phyloP scores from a whole-genome alignment of 129 eudicot genomes.

The Helichrysum umbraculigerum region DNA sequence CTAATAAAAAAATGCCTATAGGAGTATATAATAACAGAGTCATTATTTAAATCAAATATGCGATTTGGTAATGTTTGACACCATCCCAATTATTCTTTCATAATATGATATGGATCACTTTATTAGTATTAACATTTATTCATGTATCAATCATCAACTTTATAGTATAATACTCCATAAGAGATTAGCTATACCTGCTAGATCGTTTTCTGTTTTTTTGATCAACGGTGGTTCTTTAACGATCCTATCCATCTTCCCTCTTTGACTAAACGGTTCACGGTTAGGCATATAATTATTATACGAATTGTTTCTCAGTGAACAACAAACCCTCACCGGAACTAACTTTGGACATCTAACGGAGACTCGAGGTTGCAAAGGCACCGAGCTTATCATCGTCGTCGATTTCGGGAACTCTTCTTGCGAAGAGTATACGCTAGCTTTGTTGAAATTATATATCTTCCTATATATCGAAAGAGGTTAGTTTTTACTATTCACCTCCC shows the following conservation, averaged over 20 bases:
- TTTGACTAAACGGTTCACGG: slow-evolving; percentile 25
- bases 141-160: no score
- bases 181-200: slow-evolving; percentile 29
- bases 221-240: slow-evolving; percentile 22
- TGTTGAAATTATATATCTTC: not conserved
- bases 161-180: no score
- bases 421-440: not conserved
- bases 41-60: no score
- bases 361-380: not conserved
- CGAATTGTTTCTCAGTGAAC: not conserved
- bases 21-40: no score
- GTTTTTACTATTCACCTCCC: no score
- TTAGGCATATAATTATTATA: slow-evolving; percentile 18
- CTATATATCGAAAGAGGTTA: no score
- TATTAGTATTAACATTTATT: no score
- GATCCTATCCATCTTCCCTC: slow-evolving; percentile 6
- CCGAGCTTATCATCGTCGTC: not conserved
- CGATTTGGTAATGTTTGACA: no score
- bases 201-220: slow-evolving; percentile 21
- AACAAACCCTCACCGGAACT: not conserved
- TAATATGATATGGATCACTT: no score
- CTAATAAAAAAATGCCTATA: no score
- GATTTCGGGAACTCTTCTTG: not conserved
- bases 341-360: not conserved
- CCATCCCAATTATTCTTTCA: no score